These are phyloP conservation scores for Sporisorium exsertum DNA, from an alignment of 1,284 basidiomycete genomes.

Conservation along the genomic window DNA sequence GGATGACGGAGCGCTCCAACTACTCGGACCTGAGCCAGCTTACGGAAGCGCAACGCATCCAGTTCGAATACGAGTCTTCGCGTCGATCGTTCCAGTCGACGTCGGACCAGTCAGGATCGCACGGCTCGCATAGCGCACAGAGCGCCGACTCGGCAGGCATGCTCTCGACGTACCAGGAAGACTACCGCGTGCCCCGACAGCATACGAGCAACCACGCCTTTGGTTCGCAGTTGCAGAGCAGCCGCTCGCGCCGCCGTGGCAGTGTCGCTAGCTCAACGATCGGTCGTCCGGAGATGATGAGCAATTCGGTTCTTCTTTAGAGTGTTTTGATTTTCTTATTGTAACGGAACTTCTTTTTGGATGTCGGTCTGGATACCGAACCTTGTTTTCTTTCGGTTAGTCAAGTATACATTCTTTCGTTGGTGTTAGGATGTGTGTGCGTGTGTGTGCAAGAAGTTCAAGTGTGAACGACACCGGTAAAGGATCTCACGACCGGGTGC, in stretches of 20 bases:
- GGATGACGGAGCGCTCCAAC: slow-evolving; percentile 51
- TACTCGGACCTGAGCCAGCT: slow-evolving; percentile 46
- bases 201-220: slow-evolving; percentile 35
- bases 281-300: slow-evolving; percentile 51
- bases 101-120: slow-evolving; percentile 25
- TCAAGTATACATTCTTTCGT: slow-evolving; percentile 1
- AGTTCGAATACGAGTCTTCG: slow-evolving; percentile 53
- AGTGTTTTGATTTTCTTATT: slow-evolving; percentile 13
- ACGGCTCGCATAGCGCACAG: slow-evolving; percentile 29
- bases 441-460: not conserved
- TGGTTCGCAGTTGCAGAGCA: slow-evolving; percentile 11
- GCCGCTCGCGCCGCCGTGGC: slow-evolving; percentile 23
- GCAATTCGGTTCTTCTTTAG: slow-evolving; percentile 51
- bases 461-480: not conserved
- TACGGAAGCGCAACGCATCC: slow-evolving; percentile 59
- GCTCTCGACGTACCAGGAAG: slow-evolving; percentile 40
- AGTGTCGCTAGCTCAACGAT: slow-evolving; percentile 48
- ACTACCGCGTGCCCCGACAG: slow-evolving; percentile 40
- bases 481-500: not conserved
- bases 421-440: not conserved
- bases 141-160: slow-evolving; percentile 22
- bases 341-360: slow-evolving; percentile 41
- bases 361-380: slow-evolving; percentile 29
- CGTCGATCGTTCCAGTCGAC: slow-evolving; percentile 40
- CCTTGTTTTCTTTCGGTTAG: not conserved